Conservation (phyloP, 75 land plant species). For the Picea glauca region DNA sequence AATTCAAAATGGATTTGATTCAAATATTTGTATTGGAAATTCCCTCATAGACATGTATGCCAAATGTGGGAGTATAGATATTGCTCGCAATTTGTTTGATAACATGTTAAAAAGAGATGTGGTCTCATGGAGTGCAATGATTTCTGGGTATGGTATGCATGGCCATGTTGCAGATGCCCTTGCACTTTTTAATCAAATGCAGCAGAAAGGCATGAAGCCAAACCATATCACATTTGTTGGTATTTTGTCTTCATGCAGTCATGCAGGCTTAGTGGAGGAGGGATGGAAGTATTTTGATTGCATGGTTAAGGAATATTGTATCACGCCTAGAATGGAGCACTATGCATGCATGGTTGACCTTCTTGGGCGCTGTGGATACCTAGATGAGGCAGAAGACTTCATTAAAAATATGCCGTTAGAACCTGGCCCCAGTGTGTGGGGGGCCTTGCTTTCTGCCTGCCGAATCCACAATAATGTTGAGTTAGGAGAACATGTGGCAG, state of each 20-base stretch:
- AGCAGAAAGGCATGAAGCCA: conserved; percentile 10
- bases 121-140: conserved; percentile 51
- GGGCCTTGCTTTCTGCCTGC: not conserved
- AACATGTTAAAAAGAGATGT: conserved; percentile 27
- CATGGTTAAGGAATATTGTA: not conserved
- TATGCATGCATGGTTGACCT: not conserved
- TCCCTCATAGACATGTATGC: conserved; percentile 35
- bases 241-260: not conserved
- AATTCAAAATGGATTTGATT: conserved; percentile 13
- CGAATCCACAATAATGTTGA: not conserved
- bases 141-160: conserved; percentile 26
- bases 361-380: not conserved
- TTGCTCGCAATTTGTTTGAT: conserved; percentile 20
- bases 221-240: not conserved
- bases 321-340: not conserved
- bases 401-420: not conserved
- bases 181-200: conserved; percentile 21
- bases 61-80: conserved; percentile 34
- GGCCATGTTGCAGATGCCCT: conserved; percentile 17
- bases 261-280: not conserved
- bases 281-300: not conserved
- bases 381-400: not conserved
- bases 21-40: conserved; percentile 17
- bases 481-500: not conserved
- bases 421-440: not conserved